These are phyloP conservation scores for Sphagnum tenellum DNA, from an alignment of 225 moss, liverwort and hornwort genomes.

Conservation along the genomic window DNA sequence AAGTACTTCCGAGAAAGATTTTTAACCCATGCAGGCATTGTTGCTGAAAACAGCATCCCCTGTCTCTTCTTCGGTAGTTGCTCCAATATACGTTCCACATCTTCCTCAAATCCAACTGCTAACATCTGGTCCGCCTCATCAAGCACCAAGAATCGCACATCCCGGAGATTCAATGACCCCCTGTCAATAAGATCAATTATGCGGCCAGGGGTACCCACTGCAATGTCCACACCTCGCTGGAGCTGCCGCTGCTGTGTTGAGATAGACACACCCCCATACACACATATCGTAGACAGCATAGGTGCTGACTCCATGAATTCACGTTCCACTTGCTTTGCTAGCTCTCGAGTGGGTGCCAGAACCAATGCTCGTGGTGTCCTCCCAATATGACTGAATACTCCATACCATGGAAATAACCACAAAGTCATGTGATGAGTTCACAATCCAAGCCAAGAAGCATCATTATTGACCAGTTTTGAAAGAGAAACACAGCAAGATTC, in stretches of 20 bases:
- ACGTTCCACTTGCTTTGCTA: constrained; percentile 56
- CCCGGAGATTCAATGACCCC: constrained; percentile 26
- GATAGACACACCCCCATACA: constrained; percentile 53
- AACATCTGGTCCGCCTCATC: constrained; percentile 65
- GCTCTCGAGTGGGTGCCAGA: constrained; percentile 54
- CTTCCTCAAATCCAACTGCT: constrained; percentile 53
- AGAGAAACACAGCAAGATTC: no score
- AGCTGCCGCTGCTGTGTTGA: constrained; percentile 33
- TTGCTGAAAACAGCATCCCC: constrained; percentile 57
- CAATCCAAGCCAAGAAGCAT: no score
- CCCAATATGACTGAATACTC: constrained; percentile 1
- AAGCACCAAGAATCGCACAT: constrained; percentile 51
- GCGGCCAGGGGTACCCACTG: constrained; percentile 53
- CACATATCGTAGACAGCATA: constrained; percentile 47
- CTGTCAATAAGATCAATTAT: constrained; percentile 48
- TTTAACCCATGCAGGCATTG: constrained; percentile 59
- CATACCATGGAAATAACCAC: no score
- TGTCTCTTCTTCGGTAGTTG: constrained; percentile 41
- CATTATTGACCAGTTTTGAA: no score
- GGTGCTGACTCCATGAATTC: constrained; percentile 60
- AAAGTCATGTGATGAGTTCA: no score
- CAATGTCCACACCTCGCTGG: constrained; percentile 49
- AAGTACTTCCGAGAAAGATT: constrained; percentile 45
- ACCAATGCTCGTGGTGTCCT: constrained; percentile 44
- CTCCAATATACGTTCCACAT: constrained; percentile 46